phyloP scores from a whole-genome alignment of 2,329 filamentous ascomycete species.

The Cladosporium sphaerospermum region DNA sequence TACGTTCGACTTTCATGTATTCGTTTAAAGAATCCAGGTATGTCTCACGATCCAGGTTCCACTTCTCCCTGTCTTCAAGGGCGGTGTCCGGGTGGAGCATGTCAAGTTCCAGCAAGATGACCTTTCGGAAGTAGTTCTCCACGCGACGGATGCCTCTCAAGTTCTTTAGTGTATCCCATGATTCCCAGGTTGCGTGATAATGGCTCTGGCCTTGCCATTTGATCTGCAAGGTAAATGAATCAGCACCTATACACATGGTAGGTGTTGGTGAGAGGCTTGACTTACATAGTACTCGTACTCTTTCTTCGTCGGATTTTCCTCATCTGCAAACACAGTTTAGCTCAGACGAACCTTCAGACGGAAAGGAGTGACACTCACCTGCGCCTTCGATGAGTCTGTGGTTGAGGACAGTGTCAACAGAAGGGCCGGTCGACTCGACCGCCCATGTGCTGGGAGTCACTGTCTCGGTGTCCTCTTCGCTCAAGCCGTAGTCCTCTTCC shows the following conservation, averaged over 20 bases:
- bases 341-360: background rate
- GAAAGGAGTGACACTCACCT: slow-evolving; percentile 25
- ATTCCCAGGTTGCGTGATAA: slow-evolving; percentile 93
- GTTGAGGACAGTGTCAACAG: slow-evolving; percentile 85
- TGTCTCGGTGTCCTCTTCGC: slow-evolving; percentile 55
- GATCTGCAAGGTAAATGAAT: slow-evolving; percentile 50
- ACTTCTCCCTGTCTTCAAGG: slow-evolving; percentile 84
- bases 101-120: slow-evolving; percentile 71
- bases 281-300: slow-evolving; percentile 74
- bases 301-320: slow-evolving; percentile 47
- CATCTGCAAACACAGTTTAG: slow-evolving; percentile 15
- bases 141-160: slow-evolving; percentile 80
- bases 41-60: slow-evolving; percentile 88
- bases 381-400: slow-evolving; percentile 68
- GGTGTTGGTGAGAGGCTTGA: slow-evolving; percentile 5
- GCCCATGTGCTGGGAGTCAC: slow-evolving; percentile 52
- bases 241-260: slow-evolving; percentile 11
- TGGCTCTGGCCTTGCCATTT: slow-evolving; percentile 98
- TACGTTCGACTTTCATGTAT: slow-evolving; percentile 85
- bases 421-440: slow-evolving; percentile 70
- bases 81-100: slow-evolving; percentile 67
- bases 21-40: slow-evolving; percentile 83
- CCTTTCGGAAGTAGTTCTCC: slow-evolving; percentile 89
- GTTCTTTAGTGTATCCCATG: slow-evolving; percentile 64
- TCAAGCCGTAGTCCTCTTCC: slow-evolving; percentile 54